phyloP scores from a whole-genome alignment of 2,329 filamentous ascomycete genomes.

The Canariomyces notabilis region DNA sequence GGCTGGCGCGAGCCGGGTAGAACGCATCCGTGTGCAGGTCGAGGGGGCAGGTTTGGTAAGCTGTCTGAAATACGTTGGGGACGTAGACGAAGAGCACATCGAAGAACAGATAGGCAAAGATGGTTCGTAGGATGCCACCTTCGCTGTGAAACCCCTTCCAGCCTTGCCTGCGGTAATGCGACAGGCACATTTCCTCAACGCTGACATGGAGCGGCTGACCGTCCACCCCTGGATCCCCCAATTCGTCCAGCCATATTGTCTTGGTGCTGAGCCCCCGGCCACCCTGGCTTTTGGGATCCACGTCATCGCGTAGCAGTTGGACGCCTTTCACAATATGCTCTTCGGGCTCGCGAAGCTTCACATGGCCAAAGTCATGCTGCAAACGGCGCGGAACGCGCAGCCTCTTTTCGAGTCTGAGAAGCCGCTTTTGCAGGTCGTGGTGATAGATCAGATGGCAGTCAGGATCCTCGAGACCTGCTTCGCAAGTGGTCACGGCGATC shows the following conservation, averaged over 20 bases:
- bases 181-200: slow-evolving; percentile 92
- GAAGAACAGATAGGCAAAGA: slow-evolving; percentile 87
- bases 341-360: slow-evolving; percentile 67
- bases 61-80: slow-evolving; percentile 94
- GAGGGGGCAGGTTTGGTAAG: slow-evolving; percentile 88
- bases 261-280: slow-evolving; percentile 54
- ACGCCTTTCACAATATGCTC: slow-evolving; percentile 74
- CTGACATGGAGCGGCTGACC: slow-evolving; percentile 59
- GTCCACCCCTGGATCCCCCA: slow-evolving; percentile 46
- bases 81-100: slow-evolving; percentile 90
- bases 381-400: slow-evolving; percentile 77
- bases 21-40: slow-evolving; percentile 93
- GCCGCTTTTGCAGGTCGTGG: slow-evolving; percentile 87
- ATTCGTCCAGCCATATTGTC: slow-evolving; percentile 82
- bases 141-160: slow-evolving; percentile 96
- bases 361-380: slow-evolving; percentile 90
- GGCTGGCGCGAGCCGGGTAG: slow-evolving; percentile 75
- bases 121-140: slow-evolving; percentile 83
- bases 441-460: slow-evolving; percentile 91
- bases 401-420: slow-evolving; percentile 83
- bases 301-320: slow-evolving; percentile 62
- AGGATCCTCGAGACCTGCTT: slow-evolving; percentile 77
- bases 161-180: slow-evolving; percentile 72
- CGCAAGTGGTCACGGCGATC: slow-evolving; percentile 73
- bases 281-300: slow-evolving; percentile 25